These are phyloP conservation scores for Cucurbita moschata DNA, from an alignment of 306 rosid species.

Conservation along the genomic window DNA sequence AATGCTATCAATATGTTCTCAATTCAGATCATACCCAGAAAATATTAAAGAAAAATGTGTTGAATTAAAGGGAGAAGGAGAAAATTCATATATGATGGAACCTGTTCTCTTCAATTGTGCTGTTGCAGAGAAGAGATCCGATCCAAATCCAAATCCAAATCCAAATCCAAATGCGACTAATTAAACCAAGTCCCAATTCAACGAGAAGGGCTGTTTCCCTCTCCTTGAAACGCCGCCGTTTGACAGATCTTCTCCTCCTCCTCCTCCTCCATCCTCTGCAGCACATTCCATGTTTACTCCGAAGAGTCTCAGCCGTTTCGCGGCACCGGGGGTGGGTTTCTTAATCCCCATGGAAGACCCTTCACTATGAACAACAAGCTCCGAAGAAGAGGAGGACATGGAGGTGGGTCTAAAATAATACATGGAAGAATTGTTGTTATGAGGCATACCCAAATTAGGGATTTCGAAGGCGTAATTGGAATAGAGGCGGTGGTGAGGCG, in stretches of 20 bases:
- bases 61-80: not conserved
- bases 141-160: too few species aligned
- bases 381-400: not conserved
- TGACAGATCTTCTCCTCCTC: not conserved
- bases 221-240: not conserved
- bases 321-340: not conserved
- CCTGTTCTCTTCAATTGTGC: too few species aligned
- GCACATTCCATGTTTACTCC: constrained; percentile 16
- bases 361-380: not conserved
- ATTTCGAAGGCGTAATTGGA: not conserved
- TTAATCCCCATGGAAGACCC: not conserved
- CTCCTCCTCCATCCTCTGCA: not conserved
- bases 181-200: not conserved
- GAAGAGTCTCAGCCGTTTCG: constrained; percentile 6
- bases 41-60: not conserved
- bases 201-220: constrained; percentile 5
- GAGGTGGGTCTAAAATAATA: not conserved
- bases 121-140: too few species aligned
- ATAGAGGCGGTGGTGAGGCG: not conserved
- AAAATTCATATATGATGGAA: not conserved
- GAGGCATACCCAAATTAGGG: not conserved
- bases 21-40: too few species aligned
- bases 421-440: not conserved
- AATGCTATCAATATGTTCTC: too few species aligned
- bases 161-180: too few species aligned